Base-by-base conservation (phyloP, 2,329 filamentous ascomycete species). In the Neopestalotiopsis rosae region DNA sequence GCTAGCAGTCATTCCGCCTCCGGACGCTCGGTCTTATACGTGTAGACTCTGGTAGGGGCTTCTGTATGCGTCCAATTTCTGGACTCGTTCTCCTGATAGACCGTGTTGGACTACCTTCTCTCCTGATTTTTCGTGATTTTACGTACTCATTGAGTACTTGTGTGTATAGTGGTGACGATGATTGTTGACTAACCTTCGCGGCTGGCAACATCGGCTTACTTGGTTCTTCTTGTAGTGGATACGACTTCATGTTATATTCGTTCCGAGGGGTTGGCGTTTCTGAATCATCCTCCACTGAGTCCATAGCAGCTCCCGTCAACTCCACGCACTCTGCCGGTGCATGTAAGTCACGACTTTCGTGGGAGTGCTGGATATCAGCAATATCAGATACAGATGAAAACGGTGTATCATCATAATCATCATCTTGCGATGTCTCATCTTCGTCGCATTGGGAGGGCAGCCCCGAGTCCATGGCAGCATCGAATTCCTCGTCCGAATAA, bases 401-500 rank as follows among this genome's bases (percentile, higher is more conserved):
- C 45, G 81, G 79, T 2, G 82, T 82, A 67, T 85, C 83, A 38
- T 80, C 77, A 20, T 12, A 30, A 49, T 82, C 83, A 56, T 84
- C 83, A 42, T 81, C 82, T 70, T 84, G 83, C 14, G 84, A 86
- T 49, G 79, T 79, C 3, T 76, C 75, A 61, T 78, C 76, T 7
- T 78, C 76, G 67, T 83, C 81, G 49, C 83, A 82, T 68, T 81
- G 79, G 52, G 81, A 75, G 61, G 79, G 72, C 68, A 73, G 79
- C 17, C 64, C 70, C 52, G 76, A 78, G 28, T 80, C 69, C 34
- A 75, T 71, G 67, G 84, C 80, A 24, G 73, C 76, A 32, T 82
- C 84, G 2, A 82, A 80, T 70, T 87, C 86, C 0, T 82, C 85
- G 65, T 84, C 85, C 1, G 86, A 88, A 72, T 87, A 87, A 2